A percentile compares a stretch with the other conserved stretches of the same genome.
These are phyloP conservation scores for Catunica adiposa DNA, from an alignment of 2,329 filamentous ascomycete species.

Conservation along the genomic window DNA sequence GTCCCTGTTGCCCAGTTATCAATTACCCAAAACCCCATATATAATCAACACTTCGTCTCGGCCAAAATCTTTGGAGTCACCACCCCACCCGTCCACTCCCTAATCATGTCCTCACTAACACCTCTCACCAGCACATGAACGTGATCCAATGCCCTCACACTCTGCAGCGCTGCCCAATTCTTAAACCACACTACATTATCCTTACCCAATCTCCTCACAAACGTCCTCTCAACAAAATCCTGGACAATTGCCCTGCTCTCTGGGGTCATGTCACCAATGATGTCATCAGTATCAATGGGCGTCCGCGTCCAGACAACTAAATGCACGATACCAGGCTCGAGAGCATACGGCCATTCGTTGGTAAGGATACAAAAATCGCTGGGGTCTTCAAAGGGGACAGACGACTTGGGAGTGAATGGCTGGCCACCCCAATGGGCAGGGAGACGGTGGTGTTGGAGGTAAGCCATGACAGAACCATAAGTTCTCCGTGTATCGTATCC, in stretches of 20 bases:
- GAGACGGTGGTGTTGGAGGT: constrained; percentile 57
- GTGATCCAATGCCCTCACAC: constrained; percentile 73
- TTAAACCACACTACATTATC: constrained; percentile 72
- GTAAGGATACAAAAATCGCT: constrained; percentile 53
- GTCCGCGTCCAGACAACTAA: constrained; percentile 89
- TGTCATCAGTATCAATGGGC: constrained; percentile 51
- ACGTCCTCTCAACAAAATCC: constrained; percentile 53
- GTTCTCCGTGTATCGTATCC: constrained; percentile 50
- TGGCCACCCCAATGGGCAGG: constrained; percentile 46
- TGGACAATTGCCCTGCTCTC: constrained; percentile 48
- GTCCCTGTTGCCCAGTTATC: background rate
- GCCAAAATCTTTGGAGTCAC: constrained; percentile 7
- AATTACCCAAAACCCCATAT: too few relatives aligned
- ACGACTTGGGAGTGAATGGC: constrained; percentile 36
- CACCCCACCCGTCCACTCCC: constrained; percentile 31
- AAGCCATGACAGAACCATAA: constrained; percentile 68
- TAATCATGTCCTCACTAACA: constrained; percentile 33
- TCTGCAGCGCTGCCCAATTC: constrained; percentile 82
- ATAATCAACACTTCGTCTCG: background rate
- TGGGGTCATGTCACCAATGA: constrained; percentile 54
- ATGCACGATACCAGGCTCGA: constrained; percentile 51
- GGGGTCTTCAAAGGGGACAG: constrained; percentile 34
- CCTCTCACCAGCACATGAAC: constrained; percentile 59
- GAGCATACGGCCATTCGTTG: constrained; percentile 91
- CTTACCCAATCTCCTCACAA: constrained; percentile 40